A percentile compares a stretch with the other conserved stretches of the same genome.
phyloP scores from a whole-genome alignment of 2,329 filamentous ascomycete genomes.

The Dactylonectria estremocensis region DNA sequence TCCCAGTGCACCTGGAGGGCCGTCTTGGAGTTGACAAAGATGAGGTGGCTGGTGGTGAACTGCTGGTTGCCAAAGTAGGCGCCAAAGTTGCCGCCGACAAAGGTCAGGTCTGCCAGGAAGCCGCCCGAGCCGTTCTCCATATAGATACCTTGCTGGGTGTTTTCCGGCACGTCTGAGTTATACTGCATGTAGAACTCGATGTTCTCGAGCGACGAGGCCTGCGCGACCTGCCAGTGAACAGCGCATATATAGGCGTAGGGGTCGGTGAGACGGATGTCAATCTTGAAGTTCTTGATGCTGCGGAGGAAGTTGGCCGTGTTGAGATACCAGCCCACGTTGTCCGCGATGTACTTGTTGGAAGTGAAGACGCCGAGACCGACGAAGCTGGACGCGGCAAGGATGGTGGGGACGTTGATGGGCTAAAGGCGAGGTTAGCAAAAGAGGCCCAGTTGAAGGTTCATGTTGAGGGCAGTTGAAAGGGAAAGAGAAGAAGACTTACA shows the following conservation, averaged over 20 bases:
- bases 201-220: slow-evolving; percentile 69
- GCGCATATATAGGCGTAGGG: slow-evolving; percentile 44
- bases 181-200: slow-evolving; percentile 58
- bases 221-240: slow-evolving; percentile 72
- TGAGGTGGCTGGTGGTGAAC: slow-evolving; percentile 74
- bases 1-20: slow-evolving; percentile 80
- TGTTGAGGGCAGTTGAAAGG: too few species aligned
- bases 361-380: too few species aligned
- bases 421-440: too few species aligned
- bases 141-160: slow-evolving; percentile 32
- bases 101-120: slow-evolving; percentile 72
- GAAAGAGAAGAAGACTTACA: neutral
- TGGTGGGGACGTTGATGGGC: too few species aligned
- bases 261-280: too few species aligned
- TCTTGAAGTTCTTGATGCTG: too few species aligned
- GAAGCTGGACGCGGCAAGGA: too few species aligned
- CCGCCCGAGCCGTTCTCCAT: slow-evolving; percentile 57
- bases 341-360: too few species aligned
- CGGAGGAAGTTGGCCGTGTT: too few species aligned
- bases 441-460: too few species aligned
- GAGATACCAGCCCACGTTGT: too few species aligned
- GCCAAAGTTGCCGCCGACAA: slow-evolving; percentile 66
- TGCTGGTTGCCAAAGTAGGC: slow-evolving; percentile 71
- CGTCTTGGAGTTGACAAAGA: slow-evolving; percentile 74
- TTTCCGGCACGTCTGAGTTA: slow-evolving; percentile 15